Base-by-base conservation (phyloP, 2,329 filamentous ascomycete genomes). In the Juglanconis sp. region DNA sequence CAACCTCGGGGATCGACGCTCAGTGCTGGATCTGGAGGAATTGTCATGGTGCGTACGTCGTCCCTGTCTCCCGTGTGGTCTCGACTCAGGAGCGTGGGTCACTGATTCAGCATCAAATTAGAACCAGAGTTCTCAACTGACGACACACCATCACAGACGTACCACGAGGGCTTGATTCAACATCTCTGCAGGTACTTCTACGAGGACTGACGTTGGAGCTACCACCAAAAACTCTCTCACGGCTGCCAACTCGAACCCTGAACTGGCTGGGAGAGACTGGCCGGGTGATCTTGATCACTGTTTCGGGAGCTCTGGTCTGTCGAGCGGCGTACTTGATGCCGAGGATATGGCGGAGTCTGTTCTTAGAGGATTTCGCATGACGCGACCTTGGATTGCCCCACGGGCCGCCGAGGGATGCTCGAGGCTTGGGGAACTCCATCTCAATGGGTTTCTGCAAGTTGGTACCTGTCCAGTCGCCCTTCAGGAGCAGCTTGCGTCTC, bases 201-300 rank as follows among this genome's bases (percentile, higher is more conserved):
- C 31, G 44, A 30, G 47, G 30, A 17, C 55, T 61, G 38, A 55
- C 48, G 53, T 50, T 64, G 11, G 66, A 67, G 17, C 60, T 64
- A n/a, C 53, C 64, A 8, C 65, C 66, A 4, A 68, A 62, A 5
- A 60, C 61, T 50, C 70, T 71, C 52, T 72, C 71, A 56, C 71
- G 70, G 46, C 70, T 74, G 8, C 74, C 75, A 49, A 77, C 69
- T 34, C 67, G 70, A 32, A 77, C 69, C 47, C 55, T 71, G 30
- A 76, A 63, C 47, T 68, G 47, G 30, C 53, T 47, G 32, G 48
- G 30, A 35, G 53, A 38, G 58, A 47, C 40, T 59, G 40, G 55
- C 51, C 24, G 34, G 24, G 34, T 44, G n/a, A 7, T 24, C 35
- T 55, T 17, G 15, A 52, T 32, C n/a, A 54, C 35, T 6, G 32